Percentiles rank a stretch among this genome's conserved stretches.
These are phyloP conservation scores for Podospora australis DNA, from an alignment of 495 filamentous ascomycete genomes.

Conservation along the genomic window DNA sequence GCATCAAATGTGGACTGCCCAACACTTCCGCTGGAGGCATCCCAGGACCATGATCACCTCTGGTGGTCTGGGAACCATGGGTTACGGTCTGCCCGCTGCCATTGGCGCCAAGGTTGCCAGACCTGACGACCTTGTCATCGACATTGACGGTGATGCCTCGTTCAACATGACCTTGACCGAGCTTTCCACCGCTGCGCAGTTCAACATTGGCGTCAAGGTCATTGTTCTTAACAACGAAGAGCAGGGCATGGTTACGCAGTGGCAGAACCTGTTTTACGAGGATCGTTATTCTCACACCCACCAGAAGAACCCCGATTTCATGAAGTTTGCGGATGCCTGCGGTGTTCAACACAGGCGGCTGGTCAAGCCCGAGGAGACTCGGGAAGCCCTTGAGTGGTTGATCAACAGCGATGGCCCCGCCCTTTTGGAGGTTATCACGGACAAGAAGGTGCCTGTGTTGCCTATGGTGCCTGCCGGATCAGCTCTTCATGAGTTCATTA, in stretches of 20 bases:
- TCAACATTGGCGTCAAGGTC: constrained; percentile 88
- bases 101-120: constrained; percentile 91
- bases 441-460: constrained; percentile 94
- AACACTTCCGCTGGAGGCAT: constrained; percentile 86
- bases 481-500: constrained; percentile 86
- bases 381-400: constrained; percentile 78
- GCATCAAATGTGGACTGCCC: constrained; percentile 96
- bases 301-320: constrained; percentile 81
- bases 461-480: constrained; percentile 91
- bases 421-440: constrained; percentile 56
- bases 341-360: constrained; percentile 62
- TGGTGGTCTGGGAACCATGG: constrained; percentile 92
- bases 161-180: constrained; percentile 95
- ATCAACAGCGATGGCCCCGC: constrained; percentile 75
- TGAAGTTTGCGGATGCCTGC: constrained; percentile 81
- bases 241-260: constrained; percentile 95
- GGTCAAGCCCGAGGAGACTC: constrained; percentile 62
- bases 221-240: constrained; percentile 94
- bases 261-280: constrained; percentile 90
- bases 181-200: constrained; percentile 81
- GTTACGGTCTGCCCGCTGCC: constrained; percentile 83
- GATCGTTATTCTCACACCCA: constrained; percentile 90
- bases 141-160: constrained; percentile 95
- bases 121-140: constrained; percentile 79
- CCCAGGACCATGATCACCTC: constrained; percentile 87